Evolutionary conservation across 2,329 filamentous ascomycete species (phyloP), one percentile per base, ranked within the genome.

Genomic region (Xylariaceae sp.): DNA sequence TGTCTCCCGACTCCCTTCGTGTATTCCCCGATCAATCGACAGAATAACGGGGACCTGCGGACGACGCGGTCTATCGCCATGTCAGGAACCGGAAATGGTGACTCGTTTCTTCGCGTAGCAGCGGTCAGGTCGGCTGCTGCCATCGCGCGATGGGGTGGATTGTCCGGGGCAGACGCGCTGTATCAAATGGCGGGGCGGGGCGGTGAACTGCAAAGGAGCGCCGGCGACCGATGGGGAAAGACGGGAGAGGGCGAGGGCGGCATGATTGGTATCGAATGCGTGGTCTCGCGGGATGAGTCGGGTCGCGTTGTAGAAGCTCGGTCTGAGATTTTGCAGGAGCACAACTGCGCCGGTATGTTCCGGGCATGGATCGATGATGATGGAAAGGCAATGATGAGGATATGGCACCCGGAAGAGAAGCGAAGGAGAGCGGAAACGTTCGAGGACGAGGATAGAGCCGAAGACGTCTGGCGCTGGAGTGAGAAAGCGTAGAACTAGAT

Each of bases 301-400:
- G 78, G 79, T 0, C 62, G 63, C n/a, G 65, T 78, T 4, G 68
- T 81, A 1, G 74, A 74, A 1, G 70, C 73, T 1, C 67, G 75
- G 14, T 77, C 76, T 1, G 78, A 82, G 49, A 79, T 96, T 5
- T 75, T 93, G 16, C 89, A 87, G 70, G 89, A 93, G 65, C 92
- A 88, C 70, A 96, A 96, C 70, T 95, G 89, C 65, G 89, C 87
- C 3, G 92, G 92, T 0, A 93, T 96, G 89, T 95, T 92, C 68
- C 81, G 91, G 19, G 91, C 90, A 0, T 93, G 89, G 82, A 76
- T 89, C 19, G 83, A 90, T 60, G 81, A 86, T 3, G 69, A 82
- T 1, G 88, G 86, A 0, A 75, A 76, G 55, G 76, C 80, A 18
- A 76, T 79, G 20, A 83, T 86, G 68, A 81, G 82, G 52, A 80